phyloP scores from a whole-genome alignment of 306 rosid species.

The Hippophae rhamnoides region DNA sequence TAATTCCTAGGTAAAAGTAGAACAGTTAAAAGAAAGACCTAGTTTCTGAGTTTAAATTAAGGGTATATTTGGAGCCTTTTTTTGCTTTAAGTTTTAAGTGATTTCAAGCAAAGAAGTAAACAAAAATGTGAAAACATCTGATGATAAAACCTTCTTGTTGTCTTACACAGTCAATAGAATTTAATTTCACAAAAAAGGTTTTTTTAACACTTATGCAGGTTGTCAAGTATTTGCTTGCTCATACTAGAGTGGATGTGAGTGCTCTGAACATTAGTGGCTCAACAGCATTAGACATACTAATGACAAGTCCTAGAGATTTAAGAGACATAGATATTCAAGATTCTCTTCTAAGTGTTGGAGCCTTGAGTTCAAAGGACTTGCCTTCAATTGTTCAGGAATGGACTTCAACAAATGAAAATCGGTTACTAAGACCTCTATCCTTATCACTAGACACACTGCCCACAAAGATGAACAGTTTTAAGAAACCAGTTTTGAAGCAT shows the following conservation, averaged over 20 bases:
- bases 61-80: too few relatives aligned
- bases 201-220: conserved; percentile 16
- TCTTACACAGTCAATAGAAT: background rate
- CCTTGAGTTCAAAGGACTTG: conserved; percentile 7
- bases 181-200: background rate
- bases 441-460: background rate
- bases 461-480: background rate
- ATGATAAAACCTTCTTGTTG: background rate
- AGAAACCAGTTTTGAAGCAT: background rate
- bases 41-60: too few relatives aligned
- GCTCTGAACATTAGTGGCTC: conserved; percentile 14
- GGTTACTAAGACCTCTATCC: background rate
- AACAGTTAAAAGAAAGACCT: too few relatives aligned
- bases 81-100: too few relatives aligned
- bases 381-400: conserved; percentile 9
- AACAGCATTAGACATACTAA: conserved; percentile 24
- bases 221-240: conserved; percentile 5
- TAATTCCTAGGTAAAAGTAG: too few relatives aligned
- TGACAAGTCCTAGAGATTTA: conserved; percentile 20
- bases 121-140: background rate
- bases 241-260: conserved; percentile 16
- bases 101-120: background rate
- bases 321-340: conserved; percentile 21
- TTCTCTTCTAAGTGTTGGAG: conserved; percentile 11
- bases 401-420: conserved; percentile 1